Base-by-base conservation (phyloP, 257 asterid species). In the Datura wrightii region DNA sequence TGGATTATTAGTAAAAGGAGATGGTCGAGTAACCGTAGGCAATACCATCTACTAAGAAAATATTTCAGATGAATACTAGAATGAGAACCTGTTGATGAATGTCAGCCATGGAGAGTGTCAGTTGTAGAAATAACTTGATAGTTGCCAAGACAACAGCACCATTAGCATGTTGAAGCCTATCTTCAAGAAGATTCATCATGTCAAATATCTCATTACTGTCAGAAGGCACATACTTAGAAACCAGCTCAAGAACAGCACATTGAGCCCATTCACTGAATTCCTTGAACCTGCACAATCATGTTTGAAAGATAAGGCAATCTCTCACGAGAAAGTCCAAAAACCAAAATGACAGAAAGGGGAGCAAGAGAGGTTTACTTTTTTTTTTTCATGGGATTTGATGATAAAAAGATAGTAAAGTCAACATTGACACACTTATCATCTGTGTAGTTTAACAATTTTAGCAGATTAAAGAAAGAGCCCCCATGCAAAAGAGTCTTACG, bases 191-290 rank as follows among this genome's bases (percentile, higher is more conserved):
- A 92, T 97, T 94, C 99, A 97, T 97, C 84, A 95, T 92, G 93
- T 97, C 99, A 86, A 97, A 97, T 89, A 97, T 92, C 92, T 97
- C 99, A 83, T 90, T 95, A 90, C 90, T 93, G 80, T 97, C 99
- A 42, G 94, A 59, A 44, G 99, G 99, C 74, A 94, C 96, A 88
- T 95, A 97, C 84, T 97, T 97, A 84, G 98, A 88, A 82, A 94
- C 97, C 92, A 95, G 84, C 89, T 97, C 98, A 87, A 97, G 90
- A 87, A 95, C 94, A 85, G 82, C 90, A 88, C 99, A 97, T 76
- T 97, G 99, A n/a, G 98, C 97, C 99, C 99, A 97, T 92, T 97
- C 99, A 84, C 89, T 93, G 91, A 95, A 97, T 83, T 95, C 97
- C 89, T 90, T 97, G 85, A 94, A 91, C 92, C 99, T 97, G 97